Evolutionary conservation across 2,329 filamentous ascomycete species (phyloP).

Genomic region (Ophiognomonia clavigignenti-juglandacearum): DNA sequence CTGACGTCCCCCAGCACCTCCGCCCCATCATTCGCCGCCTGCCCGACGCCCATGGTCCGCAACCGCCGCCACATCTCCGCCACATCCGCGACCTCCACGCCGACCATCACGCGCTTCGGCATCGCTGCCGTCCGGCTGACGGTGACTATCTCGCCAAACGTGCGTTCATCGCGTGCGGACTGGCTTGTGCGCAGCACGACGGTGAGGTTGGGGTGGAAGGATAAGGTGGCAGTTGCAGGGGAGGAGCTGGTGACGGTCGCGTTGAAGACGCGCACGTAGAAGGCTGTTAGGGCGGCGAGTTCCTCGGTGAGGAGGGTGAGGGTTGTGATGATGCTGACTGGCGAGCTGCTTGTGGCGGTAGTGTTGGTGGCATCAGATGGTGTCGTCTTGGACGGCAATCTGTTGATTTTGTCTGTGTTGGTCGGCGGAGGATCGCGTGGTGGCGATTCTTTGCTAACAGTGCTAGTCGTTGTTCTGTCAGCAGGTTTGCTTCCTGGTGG

Average conservation of each 20-base stretch:
- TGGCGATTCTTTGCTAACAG: too few relatives aligned
- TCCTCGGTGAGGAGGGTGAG: slow-evolving; percentile 8
- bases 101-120: neutral
- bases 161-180: neutral
- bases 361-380: neutral
- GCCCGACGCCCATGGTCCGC: neutral
- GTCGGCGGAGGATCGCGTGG: too few relatives aligned
- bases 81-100: slow-evolving; percentile 3
- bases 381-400: neutral
- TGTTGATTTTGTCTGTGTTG: too few relatives aligned
- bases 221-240: neutral
- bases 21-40: neutral
- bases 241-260: neutral
- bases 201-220: slow-evolving; percentile 1
- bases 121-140: neutral
- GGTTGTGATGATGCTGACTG: neutral
- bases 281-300: neutral
- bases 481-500: too few relatives aligned
- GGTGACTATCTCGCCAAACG: neutral
- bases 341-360: neutral
- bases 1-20: neutral
- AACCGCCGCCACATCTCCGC: neutral
- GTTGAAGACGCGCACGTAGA: slow-evolving; percentile 5
- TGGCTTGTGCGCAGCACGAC: neutral
- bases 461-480: too few relatives aligned